Percentiles rank a stretch among this genome's conserved stretches.
These are phyloP conservation scores for Schoenoplectus tabernaemontani DNA, from an alignment of 202 grass and related monocot genomes.

Conservation along the genomic window DNA sequence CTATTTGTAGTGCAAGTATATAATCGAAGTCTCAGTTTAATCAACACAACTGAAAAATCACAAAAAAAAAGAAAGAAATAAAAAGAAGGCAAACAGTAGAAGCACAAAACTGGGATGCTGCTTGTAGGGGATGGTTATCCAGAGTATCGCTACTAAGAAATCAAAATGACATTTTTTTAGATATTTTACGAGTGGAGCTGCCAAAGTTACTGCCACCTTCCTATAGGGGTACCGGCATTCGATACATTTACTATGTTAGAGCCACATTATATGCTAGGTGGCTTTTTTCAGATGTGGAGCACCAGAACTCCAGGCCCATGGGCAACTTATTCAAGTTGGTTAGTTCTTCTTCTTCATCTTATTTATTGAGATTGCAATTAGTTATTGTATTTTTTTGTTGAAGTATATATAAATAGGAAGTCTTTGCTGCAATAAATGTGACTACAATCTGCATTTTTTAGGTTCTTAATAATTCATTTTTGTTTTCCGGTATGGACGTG, in stretches of 20 bases:
- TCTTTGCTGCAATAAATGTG: background rate
- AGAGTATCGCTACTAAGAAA: conserved; percentile 4
- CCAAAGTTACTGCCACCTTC: conserved; percentile 81
- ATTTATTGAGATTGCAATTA: background rate
- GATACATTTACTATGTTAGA: conserved; percentile 90
- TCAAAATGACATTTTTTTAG: conserved; percentile 36
- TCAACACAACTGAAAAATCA: no score
- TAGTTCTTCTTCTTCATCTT: conserved; percentile 28
- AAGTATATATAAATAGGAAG: no score
- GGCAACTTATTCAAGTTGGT: conserved; percentile 64
- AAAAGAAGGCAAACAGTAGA: no score
- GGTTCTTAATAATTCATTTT: conserved; percentile 24
- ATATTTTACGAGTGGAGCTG: conserved; percentile 67
- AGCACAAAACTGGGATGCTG: background rate
- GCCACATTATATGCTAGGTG: conserved; percentile 57
- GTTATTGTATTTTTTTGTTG: no score
- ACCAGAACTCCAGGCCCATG: conserved; percentile 36
- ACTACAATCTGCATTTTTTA: background rate
- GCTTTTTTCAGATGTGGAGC: conserved; percentile 37
- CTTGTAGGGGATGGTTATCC: background rate
- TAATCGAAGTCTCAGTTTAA: background rate
- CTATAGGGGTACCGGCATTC: conserved; percentile 75
- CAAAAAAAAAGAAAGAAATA: no score
- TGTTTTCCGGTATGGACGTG: background rate
- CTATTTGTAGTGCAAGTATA: background rate